Conservation (phyloP, 164 flowering plant genomes). For the Nelumbo lutea region DNA sequence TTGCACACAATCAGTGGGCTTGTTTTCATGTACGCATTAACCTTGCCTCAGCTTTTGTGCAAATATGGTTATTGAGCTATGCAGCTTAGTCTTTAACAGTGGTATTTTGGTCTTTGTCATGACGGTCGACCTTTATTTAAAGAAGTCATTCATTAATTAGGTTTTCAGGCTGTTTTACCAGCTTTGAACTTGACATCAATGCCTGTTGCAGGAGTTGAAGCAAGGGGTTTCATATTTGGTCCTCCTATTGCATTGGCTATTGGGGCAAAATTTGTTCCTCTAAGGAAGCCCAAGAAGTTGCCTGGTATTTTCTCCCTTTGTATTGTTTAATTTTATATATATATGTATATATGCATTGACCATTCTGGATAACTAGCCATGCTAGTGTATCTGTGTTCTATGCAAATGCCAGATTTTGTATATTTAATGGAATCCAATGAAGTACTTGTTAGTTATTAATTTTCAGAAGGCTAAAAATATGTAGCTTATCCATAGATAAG, state of each 20-base stretch:
- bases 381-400: background rate
- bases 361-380: background rate
- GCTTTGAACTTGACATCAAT: constrained; percentile 8
- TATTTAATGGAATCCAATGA: background rate
- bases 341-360: background rate
- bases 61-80: background rate
- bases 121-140: too few relatives aligned
- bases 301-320: constrained; percentile 54
- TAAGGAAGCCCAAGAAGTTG: constrained; percentile 91
- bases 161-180: too few relatives aligned
- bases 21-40: background rate
- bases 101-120: too few relatives aligned
- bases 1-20: too few relatives aligned
- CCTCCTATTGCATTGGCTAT: constrained; percentile 98
- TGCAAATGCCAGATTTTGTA: background rate
- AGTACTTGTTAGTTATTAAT: too few relatives aligned
- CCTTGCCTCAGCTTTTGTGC: background rate
- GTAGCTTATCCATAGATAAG: too few relatives aligned
- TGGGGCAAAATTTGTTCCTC: constrained; percentile 94
- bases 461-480: too few relatives aligned
- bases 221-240: constrained; percentile 96
- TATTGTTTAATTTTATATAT: background rate
- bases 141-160: too few relatives aligned
- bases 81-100: background rate
- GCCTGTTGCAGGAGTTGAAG: constrained; percentile 74